A percentile compares a stretch with the other conserved stretches of the same genome.
Conservation (phyloP, 495 filamentous ascomycete genomes). For the Penicillium ucsense region DNA sequence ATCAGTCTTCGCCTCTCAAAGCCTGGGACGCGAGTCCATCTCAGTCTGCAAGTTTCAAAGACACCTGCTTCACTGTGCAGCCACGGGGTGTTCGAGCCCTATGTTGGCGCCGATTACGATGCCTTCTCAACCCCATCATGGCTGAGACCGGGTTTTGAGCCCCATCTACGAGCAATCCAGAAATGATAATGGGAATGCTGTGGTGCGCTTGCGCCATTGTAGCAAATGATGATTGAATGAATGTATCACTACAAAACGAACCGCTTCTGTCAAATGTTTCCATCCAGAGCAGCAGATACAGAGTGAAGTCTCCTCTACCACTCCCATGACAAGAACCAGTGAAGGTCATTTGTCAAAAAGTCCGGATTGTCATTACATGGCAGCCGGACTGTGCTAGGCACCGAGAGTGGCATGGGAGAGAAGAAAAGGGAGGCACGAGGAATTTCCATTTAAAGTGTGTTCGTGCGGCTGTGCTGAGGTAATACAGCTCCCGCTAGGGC, state of each 20-base stretch:
- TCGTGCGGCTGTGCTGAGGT: constrained; percentile 5
- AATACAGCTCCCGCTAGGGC: background rate
- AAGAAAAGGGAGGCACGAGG: constrained; percentile 8
- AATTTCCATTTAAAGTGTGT: constrained; percentile 12
- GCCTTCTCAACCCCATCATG: too few relatives aligned
- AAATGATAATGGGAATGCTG: too few relatives aligned
- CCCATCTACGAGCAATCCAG: background rate
- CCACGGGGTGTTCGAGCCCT: too few relatives aligned
- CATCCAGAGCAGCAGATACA: constrained; percentile 95
- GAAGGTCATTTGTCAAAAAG: constrained; percentile 49
- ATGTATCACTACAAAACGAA: constrained; percentile 59
- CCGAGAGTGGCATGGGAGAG: constrained; percentile 34
- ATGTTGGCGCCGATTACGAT: too few relatives aligned
- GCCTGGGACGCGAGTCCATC: too few relatives aligned
- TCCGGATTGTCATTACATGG: constrained; percentile 36
- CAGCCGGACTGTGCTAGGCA: constrained; percentile 45
- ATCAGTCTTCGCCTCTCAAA: too few relatives aligned
- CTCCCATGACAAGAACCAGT: constrained; percentile 54
- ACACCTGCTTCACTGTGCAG: too few relatives aligned
- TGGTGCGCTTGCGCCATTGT: too few relatives aligned
- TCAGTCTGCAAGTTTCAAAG: too few relatives aligned
- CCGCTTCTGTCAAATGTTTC: constrained; percentile 65
- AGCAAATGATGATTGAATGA: constrained; percentile 16
- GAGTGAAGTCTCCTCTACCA: constrained; percentile 67
- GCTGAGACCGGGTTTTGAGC: constrained; percentile 2